Evolutionary conservation across 345 rosid species (phyloP).

Genomic region (Pugionium cornutum): DNA sequence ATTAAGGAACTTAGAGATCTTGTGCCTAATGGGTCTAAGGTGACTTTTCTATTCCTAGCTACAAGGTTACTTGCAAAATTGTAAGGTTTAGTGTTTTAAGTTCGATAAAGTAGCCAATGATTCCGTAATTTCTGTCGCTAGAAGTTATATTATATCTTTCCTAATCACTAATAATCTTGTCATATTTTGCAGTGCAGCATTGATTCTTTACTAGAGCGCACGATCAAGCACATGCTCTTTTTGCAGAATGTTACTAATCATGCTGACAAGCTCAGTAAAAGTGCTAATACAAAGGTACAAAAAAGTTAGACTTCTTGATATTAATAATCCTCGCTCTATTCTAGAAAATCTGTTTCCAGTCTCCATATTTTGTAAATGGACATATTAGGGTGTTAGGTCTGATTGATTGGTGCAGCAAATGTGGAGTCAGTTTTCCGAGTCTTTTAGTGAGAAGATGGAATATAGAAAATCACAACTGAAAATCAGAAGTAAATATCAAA

Average conservation of each 20-base stretch:
- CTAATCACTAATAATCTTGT: conserved; percentile 37
- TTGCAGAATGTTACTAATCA: conserved; percentile 80
- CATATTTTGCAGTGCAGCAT: conserved; percentile 79
- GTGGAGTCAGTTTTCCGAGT: neutral
- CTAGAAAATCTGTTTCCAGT: neutral
- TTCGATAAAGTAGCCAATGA: neutral
- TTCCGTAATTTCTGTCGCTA: conserved; percentile 6
- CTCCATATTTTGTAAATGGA: neutral
- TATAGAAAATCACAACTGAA: neutral
- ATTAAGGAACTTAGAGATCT: conserved; percentile 95
- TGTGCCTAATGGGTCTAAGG: conserved; percentile 97
- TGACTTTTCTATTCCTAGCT: conserved; percentile 41
- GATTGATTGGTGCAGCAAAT: conserved; percentile 13
- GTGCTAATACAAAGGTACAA: conserved; percentile 64
- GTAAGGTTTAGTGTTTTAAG: conserved; percentile 7
- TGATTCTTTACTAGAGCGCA: conserved; percentile 91
- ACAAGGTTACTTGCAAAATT: conserved; percentile 13
- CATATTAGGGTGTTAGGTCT: neutral
- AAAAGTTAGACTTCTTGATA: conserved; percentile 1
- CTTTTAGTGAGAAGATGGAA: neutral
- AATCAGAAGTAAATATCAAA: neutral
- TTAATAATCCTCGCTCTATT: neutral
- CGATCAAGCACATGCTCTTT: conserved; percentile 91
- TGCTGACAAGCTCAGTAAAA: conserved; percentile 83
- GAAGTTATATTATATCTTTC: conserved; percentile 10